phyloP scores from a whole-genome alignment of 176 grass and related monocot species.

The Oryza punctata region DNA sequence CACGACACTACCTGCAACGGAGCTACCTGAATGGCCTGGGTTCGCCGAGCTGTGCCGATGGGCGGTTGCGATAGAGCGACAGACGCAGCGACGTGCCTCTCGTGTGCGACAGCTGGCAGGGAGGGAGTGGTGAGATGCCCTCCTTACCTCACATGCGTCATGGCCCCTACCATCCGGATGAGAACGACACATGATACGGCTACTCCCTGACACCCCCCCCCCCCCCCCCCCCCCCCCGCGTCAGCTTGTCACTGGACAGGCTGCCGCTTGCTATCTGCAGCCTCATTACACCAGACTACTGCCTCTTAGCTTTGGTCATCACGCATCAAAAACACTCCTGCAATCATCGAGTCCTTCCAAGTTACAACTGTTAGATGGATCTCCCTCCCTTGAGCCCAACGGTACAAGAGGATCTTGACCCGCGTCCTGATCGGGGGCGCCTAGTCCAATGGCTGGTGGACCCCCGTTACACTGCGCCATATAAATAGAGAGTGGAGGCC shows the following conservation, averaged over 20 bases:
- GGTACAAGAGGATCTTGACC: no score
- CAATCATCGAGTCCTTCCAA: no score
- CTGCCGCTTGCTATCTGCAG: neutral
- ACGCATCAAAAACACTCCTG: neutral
- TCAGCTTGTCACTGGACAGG: neutral
- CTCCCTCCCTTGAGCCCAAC: no score
- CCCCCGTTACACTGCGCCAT: no score
- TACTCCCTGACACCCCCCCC: no score
- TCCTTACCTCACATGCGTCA: neutral
- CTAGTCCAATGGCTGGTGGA: no score
- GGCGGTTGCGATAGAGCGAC: neutral
- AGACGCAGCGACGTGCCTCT: neutral
- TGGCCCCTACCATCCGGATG: constrained; percentile 12
- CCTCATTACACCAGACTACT: neutral
- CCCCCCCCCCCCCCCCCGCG: no score
- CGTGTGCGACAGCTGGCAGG: neutral
- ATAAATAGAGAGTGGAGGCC: no score
- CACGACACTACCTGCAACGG: no score
- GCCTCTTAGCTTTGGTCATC: neutral
- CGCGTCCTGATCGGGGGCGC: no score
- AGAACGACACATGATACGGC: neutral
- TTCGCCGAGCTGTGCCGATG: neutral
- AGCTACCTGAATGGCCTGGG: no score
- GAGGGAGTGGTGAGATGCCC: neutral
- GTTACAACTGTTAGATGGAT: no score